These are phyloP conservation scores for Naegleria lovaniensis DNA, from an alignment of 208 protist genomes.

Conservation along the genomic window DNA sequence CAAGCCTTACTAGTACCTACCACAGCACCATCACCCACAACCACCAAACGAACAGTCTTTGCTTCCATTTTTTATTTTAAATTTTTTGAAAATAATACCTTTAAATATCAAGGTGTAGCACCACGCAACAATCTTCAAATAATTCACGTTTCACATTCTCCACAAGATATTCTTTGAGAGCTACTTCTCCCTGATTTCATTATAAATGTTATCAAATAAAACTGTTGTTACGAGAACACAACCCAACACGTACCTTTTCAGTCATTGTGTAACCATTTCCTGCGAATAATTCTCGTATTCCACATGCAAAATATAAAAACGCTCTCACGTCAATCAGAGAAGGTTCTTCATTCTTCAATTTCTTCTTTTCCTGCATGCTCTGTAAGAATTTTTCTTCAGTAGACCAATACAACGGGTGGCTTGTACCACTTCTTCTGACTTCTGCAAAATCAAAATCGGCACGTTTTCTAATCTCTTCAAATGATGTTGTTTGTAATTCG, in stretches of 20 bases:
- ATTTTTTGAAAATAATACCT: too few relatives aligned
- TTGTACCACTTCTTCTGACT: background rate
- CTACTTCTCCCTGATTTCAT: background rate
- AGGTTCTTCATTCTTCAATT: background rate
- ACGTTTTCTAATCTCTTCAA: background rate
- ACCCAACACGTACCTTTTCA: background rate
- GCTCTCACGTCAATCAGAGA: background rate
- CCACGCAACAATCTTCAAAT: background rate
- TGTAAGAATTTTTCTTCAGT: background rate
- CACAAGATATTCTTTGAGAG: background rate
- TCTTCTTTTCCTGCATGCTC: background rate
- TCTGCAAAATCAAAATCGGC: slow-evolving; percentile 1
- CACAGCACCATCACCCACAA: slow-evolving; percentile 53
- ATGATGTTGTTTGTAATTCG: background rate
- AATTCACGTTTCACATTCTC: background rate
- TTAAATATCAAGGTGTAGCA: background rate
- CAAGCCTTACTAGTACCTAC: background rate
- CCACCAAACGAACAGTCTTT: slow-evolving; percentile 22
- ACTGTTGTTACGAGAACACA: too few relatives aligned
- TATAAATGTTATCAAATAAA: too few relatives aligned
- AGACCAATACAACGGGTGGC: background rate
- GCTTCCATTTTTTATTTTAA: background rate
- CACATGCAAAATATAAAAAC: background rate
- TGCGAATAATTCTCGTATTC: background rate
- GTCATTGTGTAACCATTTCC: background rate